These are phyloP conservation scores for Ascochyta koolunga DNA, from an alignment of 2,329 filamentous ascomycete species.

Conservation along the genomic window DNA sequence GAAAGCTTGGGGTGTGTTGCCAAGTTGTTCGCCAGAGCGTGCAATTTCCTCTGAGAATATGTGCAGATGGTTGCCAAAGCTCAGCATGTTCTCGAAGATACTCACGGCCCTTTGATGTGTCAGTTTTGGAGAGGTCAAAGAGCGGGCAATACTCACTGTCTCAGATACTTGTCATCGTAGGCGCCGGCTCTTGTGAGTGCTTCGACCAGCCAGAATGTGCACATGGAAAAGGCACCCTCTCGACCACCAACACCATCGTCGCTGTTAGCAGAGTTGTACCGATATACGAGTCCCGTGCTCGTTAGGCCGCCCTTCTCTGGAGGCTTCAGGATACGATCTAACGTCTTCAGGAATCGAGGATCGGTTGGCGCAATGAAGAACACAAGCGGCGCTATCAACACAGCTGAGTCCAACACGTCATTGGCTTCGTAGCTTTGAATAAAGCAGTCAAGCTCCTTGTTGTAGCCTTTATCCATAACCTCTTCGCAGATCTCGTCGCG, in stretches of 20 bases:
- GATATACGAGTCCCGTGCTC: conserved; percentile 75
- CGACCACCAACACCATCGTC: conserved; percentile 76
- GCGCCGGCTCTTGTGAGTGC: conserved; percentile 67
- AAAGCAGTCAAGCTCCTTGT: conserved; percentile 71
- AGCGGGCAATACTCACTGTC: conserved; percentile 27
- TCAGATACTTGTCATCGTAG: conserved; percentile 69
- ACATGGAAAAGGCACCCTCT: conserved; percentile 81
- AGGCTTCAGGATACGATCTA: conserved; percentile 72
- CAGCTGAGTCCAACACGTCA: conserved; percentile 73
- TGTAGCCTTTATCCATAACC: conserved; percentile 81
- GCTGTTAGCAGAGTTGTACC: conserved; percentile 72
- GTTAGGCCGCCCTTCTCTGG: conserved; percentile 78
- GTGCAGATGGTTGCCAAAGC: conserved; percentile 75
- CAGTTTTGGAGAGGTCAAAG: neutral
- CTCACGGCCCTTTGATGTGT: conserved; percentile 58
- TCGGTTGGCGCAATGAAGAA: conserved; percentile 82
- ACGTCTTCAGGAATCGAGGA: conserved; percentile 73
- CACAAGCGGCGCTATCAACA: conserved; percentile 77
- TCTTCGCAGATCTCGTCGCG: conserved; percentile 75
- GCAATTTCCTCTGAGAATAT: conserved; percentile 85
- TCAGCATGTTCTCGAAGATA: conserved; percentile 78
- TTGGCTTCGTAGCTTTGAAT: conserved; percentile 77
- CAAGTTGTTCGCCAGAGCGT: conserved; percentile 75
- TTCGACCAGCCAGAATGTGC: conserved; percentile 83
- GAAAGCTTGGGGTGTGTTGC: conserved; percentile 81